phyloP scores from a whole-genome alignment of 108 stramenopile species.

The Nitzschia sp. region DNA sequence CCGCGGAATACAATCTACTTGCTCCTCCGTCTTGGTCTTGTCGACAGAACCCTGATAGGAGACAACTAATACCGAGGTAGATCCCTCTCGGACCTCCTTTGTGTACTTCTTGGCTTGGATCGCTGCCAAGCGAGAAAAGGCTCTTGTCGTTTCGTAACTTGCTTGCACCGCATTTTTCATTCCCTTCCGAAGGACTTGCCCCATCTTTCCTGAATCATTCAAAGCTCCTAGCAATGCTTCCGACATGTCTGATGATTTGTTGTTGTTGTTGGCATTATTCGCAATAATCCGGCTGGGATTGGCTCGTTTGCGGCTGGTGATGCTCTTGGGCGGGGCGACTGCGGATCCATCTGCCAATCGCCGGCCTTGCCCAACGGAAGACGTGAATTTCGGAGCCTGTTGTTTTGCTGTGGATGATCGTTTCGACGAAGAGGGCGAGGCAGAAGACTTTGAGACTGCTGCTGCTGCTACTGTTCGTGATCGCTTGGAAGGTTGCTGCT shows the following conservation, averaged over 20 bases:
- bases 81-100: constrained; percentile 22
- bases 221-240: constrained; percentile 59
- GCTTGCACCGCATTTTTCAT: constrained; percentile 82
- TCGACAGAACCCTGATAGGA: constrained; percentile 69
- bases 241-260: constrained; percentile 51
- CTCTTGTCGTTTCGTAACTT: constrained; percentile 74
- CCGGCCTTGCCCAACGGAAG: constrained; percentile 40
- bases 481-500: constrained; percentile 17
- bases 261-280: background rate
- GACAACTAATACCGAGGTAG: constrained; percentile 36
- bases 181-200: constrained; percentile 61
- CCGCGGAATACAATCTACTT: constrained; percentile 65
- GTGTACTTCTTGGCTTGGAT: constrained; percentile 48
- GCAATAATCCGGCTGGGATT: background rate
- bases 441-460: background rate
- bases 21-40: constrained; percentile 54
- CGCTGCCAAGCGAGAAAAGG: constrained; percentile 68
- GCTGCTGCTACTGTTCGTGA: constrained; percentile 20
- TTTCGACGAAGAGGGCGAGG: background rate
- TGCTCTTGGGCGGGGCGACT: constrained; percentile 22
- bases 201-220: constrained; percentile 54
- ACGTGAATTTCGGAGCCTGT: constrained; percentile 14
- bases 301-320: background rate
- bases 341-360: constrained; percentile 48
- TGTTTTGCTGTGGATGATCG: background rate